Base-by-base conservation (phyloP, 352 stramenopile genomes). In the Phytopythium sindhum region DNA sequence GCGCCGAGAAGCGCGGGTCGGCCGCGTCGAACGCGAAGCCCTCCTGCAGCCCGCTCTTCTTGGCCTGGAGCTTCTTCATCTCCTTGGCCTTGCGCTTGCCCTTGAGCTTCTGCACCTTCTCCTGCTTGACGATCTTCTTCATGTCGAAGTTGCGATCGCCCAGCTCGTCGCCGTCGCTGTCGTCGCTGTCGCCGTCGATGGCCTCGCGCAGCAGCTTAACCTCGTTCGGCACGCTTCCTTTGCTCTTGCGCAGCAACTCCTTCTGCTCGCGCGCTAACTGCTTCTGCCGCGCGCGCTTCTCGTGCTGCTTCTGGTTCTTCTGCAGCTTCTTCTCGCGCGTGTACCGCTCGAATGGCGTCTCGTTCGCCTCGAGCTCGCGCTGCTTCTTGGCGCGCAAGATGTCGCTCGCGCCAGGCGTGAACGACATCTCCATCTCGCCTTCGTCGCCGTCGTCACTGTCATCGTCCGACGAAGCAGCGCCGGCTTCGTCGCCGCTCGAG, bases 371-470 rank as follows among this genome's bases (percentile, higher is more conserved):
- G 2, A 86, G 64, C 45, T 95, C 87, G 55, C 81, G 83, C 67
- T 90, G 80, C 33, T 84, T 78, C 75, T 93, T 95, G 4, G 81
- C 74, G 39, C 86, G 78, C 47, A 95, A 68, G 28, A 94, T 75
- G 52, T 93, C 80, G 41, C 74, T 64, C 0, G 82, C 84, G 15
- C 81, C 84, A 28, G 84, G 84, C 19, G 78, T 89, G 65, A 95
- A 95, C 47, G 81, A 82, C 80, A 95, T 87, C 65, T 95, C 87
- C 78, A 92, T 91, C n/a, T 90, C 74, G 35, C 86, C 86, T 17
- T 73, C 73, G 39, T 67, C 70, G 44, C 58, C 68, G 31, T 77
- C 63, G 8, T 48, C 68, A 24, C 33, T 61, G 15, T 50, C 63
- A 15, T 54, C 65, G 41, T 70, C 61, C 8, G 35, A 48, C 12